phyloP scores from a whole-genome alignment of 345 rosid genomes.

The Brassica incana region DNA sequence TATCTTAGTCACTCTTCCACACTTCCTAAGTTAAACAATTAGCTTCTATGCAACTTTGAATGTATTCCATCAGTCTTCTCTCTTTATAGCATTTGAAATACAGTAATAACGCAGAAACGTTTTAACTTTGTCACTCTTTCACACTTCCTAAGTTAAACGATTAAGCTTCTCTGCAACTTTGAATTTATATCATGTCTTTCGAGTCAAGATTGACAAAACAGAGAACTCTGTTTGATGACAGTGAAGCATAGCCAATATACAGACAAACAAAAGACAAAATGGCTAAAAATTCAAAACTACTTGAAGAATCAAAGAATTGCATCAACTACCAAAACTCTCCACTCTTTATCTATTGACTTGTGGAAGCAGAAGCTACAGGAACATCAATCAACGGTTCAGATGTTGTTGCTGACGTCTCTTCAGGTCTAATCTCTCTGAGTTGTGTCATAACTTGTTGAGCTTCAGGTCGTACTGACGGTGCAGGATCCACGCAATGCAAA shows the following conservation, averaged over 20 bases:
- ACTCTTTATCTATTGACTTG: conserved; percentile 37
- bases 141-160: too few relatives aligned
- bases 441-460: not conserved
- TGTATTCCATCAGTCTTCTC: not conserved
- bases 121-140: too few relatives aligned
- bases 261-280: conserved; percentile 19
- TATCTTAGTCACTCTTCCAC: not conserved
- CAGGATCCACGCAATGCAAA: not conserved
- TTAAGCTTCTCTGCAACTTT: too few relatives aligned
- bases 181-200: not conserved
- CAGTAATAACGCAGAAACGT: too few relatives aligned
- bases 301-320: conserved; percentile 55
- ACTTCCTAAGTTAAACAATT: not conserved
- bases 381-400: conserved; percentile 42
- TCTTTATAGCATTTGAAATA: too few relatives aligned
- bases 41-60: not conserved
- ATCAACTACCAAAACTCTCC: conserved; percentile 17
- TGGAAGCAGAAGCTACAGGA: conserved; percentile 54
- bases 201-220: not conserved
- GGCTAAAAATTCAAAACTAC: not conserved
- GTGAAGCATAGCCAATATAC: conserved; percentile 26
- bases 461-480: not conserved
- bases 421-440: conserved; percentile 41
- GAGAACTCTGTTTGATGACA: not conserved
- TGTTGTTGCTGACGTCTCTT: conserved; percentile 36